Evolutionary conservation across 495 filamentous ascomycete species (phyloP).

Genomic region (Rhypophila decipiens): DNA sequence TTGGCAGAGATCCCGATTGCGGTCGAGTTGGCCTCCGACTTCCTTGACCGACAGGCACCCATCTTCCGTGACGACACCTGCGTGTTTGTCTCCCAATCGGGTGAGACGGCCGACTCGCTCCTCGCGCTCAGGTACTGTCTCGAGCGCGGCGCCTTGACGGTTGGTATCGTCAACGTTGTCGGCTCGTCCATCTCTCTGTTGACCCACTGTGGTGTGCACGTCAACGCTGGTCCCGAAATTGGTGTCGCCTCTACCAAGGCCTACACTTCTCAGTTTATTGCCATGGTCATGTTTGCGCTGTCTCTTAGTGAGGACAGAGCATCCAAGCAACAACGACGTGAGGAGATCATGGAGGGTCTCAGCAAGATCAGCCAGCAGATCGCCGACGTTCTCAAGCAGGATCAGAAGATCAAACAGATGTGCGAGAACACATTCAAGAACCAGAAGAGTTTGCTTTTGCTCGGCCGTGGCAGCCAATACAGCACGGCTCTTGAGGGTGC

Average conservation of each 20-base stretch:
- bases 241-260: slow-evolving; percentile 99
- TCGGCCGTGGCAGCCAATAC: slow-evolving; percentile 92
- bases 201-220: slow-evolving; percentile 98
- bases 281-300: slow-evolving; percentile 98
- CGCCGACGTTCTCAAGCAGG: slow-evolving; percentile 79
- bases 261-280: slow-evolving; percentile 97
- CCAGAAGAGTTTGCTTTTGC: slow-evolving; percentile 89
- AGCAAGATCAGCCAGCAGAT: slow-evolving; percentile 83
- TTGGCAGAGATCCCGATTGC: slow-evolving; percentile 96
- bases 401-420: slow-evolving; percentile 88
- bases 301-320: slow-evolving; percentile 93
- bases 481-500: slow-evolving; percentile 97
- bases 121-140: slow-evolving; percentile 96
- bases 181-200: slow-evolving; percentile 96
- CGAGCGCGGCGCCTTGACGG: slow-evolving; percentile 92
- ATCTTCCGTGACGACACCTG: slow-evolving; percentile 99
- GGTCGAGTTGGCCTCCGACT: slow-evolving; percentile 95
- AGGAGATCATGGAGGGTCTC: slow-evolving; percentile 96
- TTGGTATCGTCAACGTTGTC: slow-evolving; percentile 96
- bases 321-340: slow-evolving; percentile 84
- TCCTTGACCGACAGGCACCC: slow-evolving; percentile 94
- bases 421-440: slow-evolving; percentile 87
- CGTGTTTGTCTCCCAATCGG: slow-evolving; percentile 97
- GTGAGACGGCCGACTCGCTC: slow-evolving; percentile 97
- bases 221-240: slow-evolving; percentile 97